Evolutionary conservation across 2,329 filamentous ascomycete species (phyloP), one percentile per base, ranked within the genome.

Genomic region (Fusarium brevicatenulatum): DNA sequence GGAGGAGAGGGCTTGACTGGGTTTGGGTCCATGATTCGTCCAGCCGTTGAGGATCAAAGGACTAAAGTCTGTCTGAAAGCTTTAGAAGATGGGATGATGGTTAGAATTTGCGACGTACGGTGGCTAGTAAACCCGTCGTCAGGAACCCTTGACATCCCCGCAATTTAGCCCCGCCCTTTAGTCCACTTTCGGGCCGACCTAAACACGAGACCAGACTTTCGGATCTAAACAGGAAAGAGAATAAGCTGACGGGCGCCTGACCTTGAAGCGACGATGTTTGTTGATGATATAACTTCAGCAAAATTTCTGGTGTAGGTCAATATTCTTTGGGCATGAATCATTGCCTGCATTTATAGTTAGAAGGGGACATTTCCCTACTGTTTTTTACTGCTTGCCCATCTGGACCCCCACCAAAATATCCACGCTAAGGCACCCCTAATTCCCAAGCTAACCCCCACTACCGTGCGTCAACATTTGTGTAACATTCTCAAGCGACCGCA

Each of bases 141-240:
- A 34, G 44, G 34, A 36, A 46, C n/a, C 66, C 66, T 30, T 57
- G 66, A 21, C 44, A 57, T 68, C 66, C 66, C 66, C 65, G 66
- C 66, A 68, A 64, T 69, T 63, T 60, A 9, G 28, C 50, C 58
- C 58, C 58, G 49, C n/a, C 34, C 18, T 37, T 37, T 43, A 54
- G 55, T 36, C 36, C 42, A 15, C 28, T 49, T 68, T 68, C 65
- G 66, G 66, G 43, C 66, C 64, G 66, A 68, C 32, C 30, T 68
- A 44, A 44, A 54, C 65, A 68, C 66, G 64, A 40, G 64, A 50
- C 57, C 57, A 60, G 28, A 25, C n/a, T 15, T 10, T 61, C 30
- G 49, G 49, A 52, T 50, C 53, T 7, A 36, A 10, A 55, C 23
- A 36, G 58, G 49, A 43, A 56, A 43, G 28, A 6, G 6, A 9